These are phyloP conservation scores for Penicillium freii DNA, from an alignment of 2,329 filamentous ascomycete species.

Conservation along the genomic window DNA sequence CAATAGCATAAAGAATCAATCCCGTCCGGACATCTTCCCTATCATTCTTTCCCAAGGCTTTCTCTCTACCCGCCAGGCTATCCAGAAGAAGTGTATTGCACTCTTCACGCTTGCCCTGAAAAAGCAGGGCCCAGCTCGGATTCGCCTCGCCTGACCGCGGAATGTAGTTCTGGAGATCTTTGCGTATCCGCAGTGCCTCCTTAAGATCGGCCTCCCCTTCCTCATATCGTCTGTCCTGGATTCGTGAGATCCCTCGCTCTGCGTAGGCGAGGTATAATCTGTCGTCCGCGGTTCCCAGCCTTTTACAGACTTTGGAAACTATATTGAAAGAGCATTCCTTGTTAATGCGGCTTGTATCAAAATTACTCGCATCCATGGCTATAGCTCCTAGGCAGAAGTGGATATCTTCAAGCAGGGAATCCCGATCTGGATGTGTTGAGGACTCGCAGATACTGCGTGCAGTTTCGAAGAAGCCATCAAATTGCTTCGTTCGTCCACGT, in stretches of 20 bases:
- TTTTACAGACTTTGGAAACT: constrained; percentile 19
- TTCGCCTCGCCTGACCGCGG: neutral
- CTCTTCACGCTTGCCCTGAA: neutral
- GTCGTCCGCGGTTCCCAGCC: constrained; percentile 13
- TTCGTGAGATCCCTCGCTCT: constrained; percentile 12
- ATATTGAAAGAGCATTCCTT: constrained; percentile 21
- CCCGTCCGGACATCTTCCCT: constrained; percentile 12
- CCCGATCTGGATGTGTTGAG: constrained; percentile 19
- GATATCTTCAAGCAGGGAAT: constrained; percentile 22
- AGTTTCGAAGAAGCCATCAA: constrained; percentile 26
- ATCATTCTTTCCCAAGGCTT: constrained; percentile 21
- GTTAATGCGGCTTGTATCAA: constrained; percentile 19
- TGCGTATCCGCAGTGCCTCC: neutral
- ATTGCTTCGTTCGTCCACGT: constrained; percentile 23
- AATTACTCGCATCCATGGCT: constrained; percentile 21
- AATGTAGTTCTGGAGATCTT: neutral
- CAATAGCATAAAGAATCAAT: neutral
- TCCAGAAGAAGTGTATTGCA: constrained; percentile 20
- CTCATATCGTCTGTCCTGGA: neutral
- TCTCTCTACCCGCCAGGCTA: constrained; percentile 22
- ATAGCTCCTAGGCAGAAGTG: constrained; percentile 23
- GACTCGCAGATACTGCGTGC: constrained; percentile 22
- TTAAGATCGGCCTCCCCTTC: neutral
- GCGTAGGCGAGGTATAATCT: constrained; percentile 18
- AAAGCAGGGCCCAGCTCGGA: neutral